Percentiles rank a stretch among this genome's conserved stretches.
These are phyloP conservation scores for Diaporthe ilicicola DNA, from an alignment of 2,329 filamentous ascomycete species.

Conservation along the genomic window DNA sequence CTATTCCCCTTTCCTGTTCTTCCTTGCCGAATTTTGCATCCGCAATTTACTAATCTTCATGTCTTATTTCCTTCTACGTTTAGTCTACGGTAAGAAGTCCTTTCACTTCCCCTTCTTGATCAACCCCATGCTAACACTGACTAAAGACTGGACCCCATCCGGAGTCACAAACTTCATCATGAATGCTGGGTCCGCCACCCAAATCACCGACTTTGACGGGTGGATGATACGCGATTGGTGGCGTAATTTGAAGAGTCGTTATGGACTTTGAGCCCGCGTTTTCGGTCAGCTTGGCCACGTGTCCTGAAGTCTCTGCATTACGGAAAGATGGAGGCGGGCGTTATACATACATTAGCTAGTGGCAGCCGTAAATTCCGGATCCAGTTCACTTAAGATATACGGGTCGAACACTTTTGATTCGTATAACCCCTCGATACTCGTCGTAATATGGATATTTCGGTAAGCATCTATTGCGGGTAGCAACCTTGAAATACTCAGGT, in stretches of 20 bases:
- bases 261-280: neutral
- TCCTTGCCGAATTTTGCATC: neutral
- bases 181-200: slow-evolving; percentile 50
- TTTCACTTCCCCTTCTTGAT: too few relatives aligned
- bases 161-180: slow-evolving; percentile 54
- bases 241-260: slow-evolving; percentile 34
- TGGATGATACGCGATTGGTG: slow-evolving; percentile 60
- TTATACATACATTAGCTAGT: neutral
- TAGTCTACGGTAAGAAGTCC: neutral
- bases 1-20: neutral
- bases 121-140: neutral
- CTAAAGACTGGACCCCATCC: slow-evolving; percentile 47
- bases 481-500: too few relatives aligned
- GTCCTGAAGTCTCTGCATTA: neutral
- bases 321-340: neutral
- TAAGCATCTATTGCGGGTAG: too few relatives aligned
- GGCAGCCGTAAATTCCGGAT: neutral
- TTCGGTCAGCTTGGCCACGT: neutral
- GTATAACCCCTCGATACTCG: too few relatives aligned
- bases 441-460: too few relatives aligned
- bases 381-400: too few relatives aligned
- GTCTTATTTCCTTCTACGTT: neutral
- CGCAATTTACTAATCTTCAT: neutral
- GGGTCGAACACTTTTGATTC: too few relatives aligned
- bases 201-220: slow-evolving; percentile 57